phyloP scores from a whole-genome alignment of 495 filamentous ascomycete genomes.

The Copromyces sp. region DNA sequence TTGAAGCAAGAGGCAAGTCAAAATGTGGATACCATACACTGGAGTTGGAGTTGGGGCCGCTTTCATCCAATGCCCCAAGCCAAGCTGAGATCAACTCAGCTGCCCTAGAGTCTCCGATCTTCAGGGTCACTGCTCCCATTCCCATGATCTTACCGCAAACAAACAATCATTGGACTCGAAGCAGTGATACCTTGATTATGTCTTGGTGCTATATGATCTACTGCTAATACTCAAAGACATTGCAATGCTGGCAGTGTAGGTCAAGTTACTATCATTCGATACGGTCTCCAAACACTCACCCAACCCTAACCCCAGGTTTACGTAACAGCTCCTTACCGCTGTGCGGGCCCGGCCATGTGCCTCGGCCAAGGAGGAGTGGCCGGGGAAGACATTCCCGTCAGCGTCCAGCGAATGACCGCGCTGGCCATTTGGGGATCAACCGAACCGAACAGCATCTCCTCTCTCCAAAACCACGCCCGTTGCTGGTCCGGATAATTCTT shows the following conservation, averaged over 20 bases:
- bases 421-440: not conserved
- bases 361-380: constrained; percentile 13
- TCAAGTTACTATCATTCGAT: not conserved
- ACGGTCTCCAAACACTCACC: not conserved
- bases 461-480: not conserved
- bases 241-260: too few species aligned
- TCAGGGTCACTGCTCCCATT: not conserved
- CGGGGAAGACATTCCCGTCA: not conserved
- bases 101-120: not conserved
- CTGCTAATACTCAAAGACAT: not conserved
- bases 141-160: not conserved
- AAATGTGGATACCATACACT: not conserved
- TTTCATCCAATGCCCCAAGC: not conserved
- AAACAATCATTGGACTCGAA: not conserved
- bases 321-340: not conserved
- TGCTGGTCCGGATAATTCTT: not conserved
- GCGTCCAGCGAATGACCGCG: not conserved
- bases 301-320: not conserved
- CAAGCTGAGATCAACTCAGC: not conserved
- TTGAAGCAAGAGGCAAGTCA: not conserved
- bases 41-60: not conserved
- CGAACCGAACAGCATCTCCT: not conserved
- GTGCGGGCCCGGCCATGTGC: constrained; percentile 11
- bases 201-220: not conserved
- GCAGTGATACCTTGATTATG: not conserved